phyloP scores from a whole-genome alignment of 805 yeast genomes.

The Yueomyces sp. region DNA sequence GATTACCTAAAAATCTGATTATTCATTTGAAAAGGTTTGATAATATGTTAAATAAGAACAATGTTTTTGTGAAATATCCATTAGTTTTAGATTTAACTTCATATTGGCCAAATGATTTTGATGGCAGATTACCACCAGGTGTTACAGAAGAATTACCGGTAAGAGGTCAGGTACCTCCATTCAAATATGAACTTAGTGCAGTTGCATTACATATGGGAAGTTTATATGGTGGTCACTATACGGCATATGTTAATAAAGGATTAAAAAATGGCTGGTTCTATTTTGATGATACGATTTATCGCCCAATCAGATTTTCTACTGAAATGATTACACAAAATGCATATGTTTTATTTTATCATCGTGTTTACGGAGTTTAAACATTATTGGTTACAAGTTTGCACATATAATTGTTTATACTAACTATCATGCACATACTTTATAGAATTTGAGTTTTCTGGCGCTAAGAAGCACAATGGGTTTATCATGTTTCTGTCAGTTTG shows the following conservation, averaged over 20 bases:
- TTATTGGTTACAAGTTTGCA: neutral
- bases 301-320: conserved; percentile 33
- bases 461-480: no score
- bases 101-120: conserved; percentile 44
- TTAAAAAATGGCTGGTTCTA: conserved; percentile 55
- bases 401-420: neutral
- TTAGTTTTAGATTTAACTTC: conserved; percentile 49
- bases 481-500: no score
- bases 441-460: no score
- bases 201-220: conserved; percentile 81
- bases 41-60: conserved; percentile 34
- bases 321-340: conserved; percentile 63
- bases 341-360: conserved; percentile 66
- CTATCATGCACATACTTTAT: no score
- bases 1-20: conserved; percentile 67
- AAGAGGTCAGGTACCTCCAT: conserved; percentile 71
- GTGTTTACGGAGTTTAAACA: conserved; percentile 18
- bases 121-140: conserved; percentile 15
- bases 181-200: conserved; percentile 60
- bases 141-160: conserved; percentile 36
- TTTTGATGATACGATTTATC: conserved; percentile 69
- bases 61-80: conserved; percentile 58
- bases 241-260: conserved; percentile 62
- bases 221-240: conserved; percentile 79
- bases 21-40: conserved; percentile 78